These are phyloP conservation scores for Ceratobasidium sp. DNA, from an alignment of 1,284 basidiomycete species.

Conservation along the genomic window DNA sequence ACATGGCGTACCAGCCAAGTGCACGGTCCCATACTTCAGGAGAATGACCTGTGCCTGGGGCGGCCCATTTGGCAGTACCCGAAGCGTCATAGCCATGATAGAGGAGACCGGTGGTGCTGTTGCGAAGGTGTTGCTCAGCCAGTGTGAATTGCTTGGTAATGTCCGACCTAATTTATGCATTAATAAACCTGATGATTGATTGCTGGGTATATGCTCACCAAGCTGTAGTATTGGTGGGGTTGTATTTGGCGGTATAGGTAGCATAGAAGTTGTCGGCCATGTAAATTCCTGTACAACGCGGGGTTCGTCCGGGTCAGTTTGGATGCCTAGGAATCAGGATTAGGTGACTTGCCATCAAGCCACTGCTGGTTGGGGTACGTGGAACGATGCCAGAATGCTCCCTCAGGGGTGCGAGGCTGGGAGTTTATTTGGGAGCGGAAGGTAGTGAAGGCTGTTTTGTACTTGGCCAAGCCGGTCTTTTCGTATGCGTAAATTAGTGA, in stretches of 20 bases:
- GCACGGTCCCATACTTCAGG: constrained; percentile 60
- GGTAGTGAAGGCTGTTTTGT: constrained; percentile 13
- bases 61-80: constrained; percentile 55
- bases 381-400: constrained; percentile 34
- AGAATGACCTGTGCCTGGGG: constrained; percentile 55
- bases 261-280: constrained; percentile 44
- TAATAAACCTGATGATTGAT: not conserved
- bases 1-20: constrained; percentile 59
- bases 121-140: constrained; percentile 55
- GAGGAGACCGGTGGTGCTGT: constrained; percentile 50
- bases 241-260: constrained; percentile 38
- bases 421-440: constrained; percentile 28
- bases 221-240: constrained; percentile 40
- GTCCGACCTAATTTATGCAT: constrained; percentile 44
- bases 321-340: not conserved
- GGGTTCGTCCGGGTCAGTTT: not conserved
- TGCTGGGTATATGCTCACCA: constrained; percentile 40
- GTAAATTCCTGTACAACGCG: constrained; percentile 19
- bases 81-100: constrained; percentile 55
- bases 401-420: constrained; percentile 28
- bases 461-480: constrained; percentile 27
- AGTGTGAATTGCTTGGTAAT: constrained; percentile 55
- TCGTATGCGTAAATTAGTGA: constrained; percentile 26
- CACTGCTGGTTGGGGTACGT: constrained; percentile 35
- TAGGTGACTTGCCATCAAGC: constrained; percentile 17